These are phyloP conservation scores for Misopates orontium DNA, from an alignment of 257 asterid species.

Conservation along the genomic window DNA sequence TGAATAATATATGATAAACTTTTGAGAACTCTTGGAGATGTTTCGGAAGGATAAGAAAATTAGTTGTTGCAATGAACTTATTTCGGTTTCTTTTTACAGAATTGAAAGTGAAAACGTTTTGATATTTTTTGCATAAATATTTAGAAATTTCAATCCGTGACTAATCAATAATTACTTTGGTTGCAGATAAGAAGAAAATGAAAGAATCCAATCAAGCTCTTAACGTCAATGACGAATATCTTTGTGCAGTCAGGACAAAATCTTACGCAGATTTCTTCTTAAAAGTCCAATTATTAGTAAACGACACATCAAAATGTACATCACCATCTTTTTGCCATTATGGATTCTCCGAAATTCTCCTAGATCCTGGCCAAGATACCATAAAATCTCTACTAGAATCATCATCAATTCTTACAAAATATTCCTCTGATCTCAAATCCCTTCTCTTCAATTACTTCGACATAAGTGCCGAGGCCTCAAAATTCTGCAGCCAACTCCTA, in stretches of 20 bases:
- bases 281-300: constrained; percentile 52
- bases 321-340: constrained; percentile 26
- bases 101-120: no score
- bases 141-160: no score
- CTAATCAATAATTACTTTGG: no score
- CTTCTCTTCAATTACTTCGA: constrained; percentile 56
- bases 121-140: no score
- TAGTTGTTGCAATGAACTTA: no score
- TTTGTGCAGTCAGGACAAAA: constrained; percentile 64
- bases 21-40: no score
- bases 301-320: constrained; percentile 29
- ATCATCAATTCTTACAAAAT: constrained; percentile 27
- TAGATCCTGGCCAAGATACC: constrained; percentile 64
- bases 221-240: constrained; percentile 67
- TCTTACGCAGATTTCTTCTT: constrained; percentile 63
- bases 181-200: constrained; percentile 46
- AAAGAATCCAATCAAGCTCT: constrained; percentile 29
- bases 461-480: constrained; percentile 71
- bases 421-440: constrained; percentile 47
- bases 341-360: constrained; percentile 44
- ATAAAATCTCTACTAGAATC: constrained; percentile 53
- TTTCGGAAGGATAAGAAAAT: no score
- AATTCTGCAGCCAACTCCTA: constrained; percentile 59
- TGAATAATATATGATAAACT: no score
- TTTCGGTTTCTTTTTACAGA: no score